phyloP scores from a whole-genome alignment of 2,329 filamentous ascomycete species.

The Tetracladium maxilliforme region DNA sequence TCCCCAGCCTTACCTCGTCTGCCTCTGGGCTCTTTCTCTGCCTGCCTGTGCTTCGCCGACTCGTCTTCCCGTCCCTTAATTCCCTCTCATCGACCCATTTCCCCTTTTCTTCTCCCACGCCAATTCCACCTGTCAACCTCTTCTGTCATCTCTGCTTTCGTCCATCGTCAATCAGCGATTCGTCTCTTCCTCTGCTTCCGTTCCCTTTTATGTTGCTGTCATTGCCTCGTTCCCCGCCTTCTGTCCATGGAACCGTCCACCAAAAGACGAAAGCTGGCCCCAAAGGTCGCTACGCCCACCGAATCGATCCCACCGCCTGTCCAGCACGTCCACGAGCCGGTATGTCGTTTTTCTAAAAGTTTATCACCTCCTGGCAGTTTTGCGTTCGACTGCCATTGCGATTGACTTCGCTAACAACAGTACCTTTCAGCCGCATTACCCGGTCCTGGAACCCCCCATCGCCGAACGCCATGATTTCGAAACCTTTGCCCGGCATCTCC shows the following conservation, averaged over 20 bases:
- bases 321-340: constrained; percentile 16
- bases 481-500: constrained; percentile 50
- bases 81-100: no score
- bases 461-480: constrained; percentile 37
- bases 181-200: no score
- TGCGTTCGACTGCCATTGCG: not conserved
- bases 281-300: constrained; percentile 16
- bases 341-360: constrained; percentile 5
- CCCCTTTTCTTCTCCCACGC: no score
- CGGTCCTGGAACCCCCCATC: constrained; percentile 10
- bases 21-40: no score
- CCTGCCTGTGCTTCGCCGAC: no score
- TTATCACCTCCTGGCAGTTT: not conserved
- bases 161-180: no score
- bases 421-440: constrained; percentile 10
- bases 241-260: constrained; percentile 15
- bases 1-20: no score
- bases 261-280: constrained; percentile 18
- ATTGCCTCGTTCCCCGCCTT: constrained; percentile 4
- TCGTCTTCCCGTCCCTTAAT: no score
- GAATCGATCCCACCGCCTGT: constrained; percentile 14
- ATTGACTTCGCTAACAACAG: constrained; percentile 4
- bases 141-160: no score
- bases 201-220: no score
- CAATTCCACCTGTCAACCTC: no score